Evolutionary conservation across 371 early-diverging fungal species (phyloP).

Genomic region (Mucor mucedo): DNA sequence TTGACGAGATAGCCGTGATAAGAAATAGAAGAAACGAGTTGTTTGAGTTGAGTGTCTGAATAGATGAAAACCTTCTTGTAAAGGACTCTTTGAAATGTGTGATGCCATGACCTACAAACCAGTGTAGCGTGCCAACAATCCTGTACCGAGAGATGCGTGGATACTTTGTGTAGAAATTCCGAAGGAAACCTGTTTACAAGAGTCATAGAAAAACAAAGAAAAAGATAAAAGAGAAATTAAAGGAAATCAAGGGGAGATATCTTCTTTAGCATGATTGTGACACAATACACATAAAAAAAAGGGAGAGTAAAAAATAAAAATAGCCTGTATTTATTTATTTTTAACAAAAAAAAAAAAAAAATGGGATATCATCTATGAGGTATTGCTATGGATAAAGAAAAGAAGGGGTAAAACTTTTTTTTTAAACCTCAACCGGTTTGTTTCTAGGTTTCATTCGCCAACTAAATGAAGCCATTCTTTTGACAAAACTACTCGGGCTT

Average conservation of each 20-base stretch:
- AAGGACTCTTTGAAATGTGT: constrained; percentile 12
- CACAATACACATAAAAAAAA: background rate
- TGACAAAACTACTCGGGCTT: constrained; percentile 33
- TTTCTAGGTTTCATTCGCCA: constrained; percentile 33
- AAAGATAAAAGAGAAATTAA: background rate
- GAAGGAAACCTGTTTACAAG: constrained; percentile 12
- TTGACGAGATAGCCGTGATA: constrained; percentile 6
- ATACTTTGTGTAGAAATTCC: constrained; percentile 19
- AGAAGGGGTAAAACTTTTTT: constrained; percentile 1
- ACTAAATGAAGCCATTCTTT: constrained; percentile 44
- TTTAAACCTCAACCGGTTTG: constrained; percentile 26
- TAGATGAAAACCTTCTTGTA: constrained; percentile 16
- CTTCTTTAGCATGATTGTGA: background rate
- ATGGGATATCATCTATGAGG: background rate
- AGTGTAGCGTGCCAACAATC: constrained; percentile 12
- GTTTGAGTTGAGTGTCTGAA: constrained; percentile 12
- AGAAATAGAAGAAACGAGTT: constrained; percentile 1
- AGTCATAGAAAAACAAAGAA: background rate
- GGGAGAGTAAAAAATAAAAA: background rate
- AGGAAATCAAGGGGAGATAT: background rate
- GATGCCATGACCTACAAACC: constrained; percentile 20
- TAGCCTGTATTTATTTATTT: constrained; percentile 1
- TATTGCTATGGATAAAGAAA: constrained; percentile 2
- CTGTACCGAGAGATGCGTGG: constrained; percentile 6
- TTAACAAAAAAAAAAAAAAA: constrained; percentile 1